These are phyloP conservation scores for Apiotrichum montevideense DNA, from an alignment of 1,284 basidiomycete species.

Conservation along the genomic window DNA sequence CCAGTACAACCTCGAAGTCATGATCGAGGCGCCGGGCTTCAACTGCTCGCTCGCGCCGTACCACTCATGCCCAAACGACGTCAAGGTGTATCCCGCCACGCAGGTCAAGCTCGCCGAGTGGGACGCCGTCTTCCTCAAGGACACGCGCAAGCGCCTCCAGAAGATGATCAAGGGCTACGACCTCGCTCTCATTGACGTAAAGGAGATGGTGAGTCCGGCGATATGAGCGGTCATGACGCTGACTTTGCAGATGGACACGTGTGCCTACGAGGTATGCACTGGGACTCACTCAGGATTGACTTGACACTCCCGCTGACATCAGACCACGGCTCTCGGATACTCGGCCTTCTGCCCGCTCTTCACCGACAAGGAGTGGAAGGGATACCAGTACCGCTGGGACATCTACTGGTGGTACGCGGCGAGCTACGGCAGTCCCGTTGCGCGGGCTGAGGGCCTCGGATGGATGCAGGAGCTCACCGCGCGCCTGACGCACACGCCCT, in stretches of 20 bases:
- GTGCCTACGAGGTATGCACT: constrained; percentile 21
- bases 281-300: no score
- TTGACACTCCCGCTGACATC: no score
- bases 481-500: constrained; percentile 47
- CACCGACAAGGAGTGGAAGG: constrained; percentile 61
- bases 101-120: constrained; percentile 50
- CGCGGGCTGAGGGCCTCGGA: constrained; percentile 46
- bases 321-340: constrained; percentile 49
- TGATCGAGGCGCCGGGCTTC: constrained; percentile 47
- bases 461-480: constrained; percentile 49
- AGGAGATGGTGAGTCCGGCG: constrained; percentile 48
- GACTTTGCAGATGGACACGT: constrained; percentile 16
- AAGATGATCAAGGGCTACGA: constrained; percentile 59
- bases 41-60: constrained; percentile 51
- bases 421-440: constrained; percentile 43
- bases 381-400: constrained; percentile 55
- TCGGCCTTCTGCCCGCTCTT: constrained; percentile 55
- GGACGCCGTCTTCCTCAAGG: constrained; percentile 63
- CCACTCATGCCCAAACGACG: constrained; percentile 36
- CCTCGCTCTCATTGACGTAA: constrained; percentile 62
- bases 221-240: constrained; percentile 40
- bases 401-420: constrained; percentile 48
- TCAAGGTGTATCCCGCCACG: constrained; percentile 15
- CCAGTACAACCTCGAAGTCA: constrained; percentile 47
- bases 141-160: constrained; percentile 61